phyloP scores from a whole-genome alignment of 2,329 filamentous ascomycete species.

The Penicillium sp. region DNA sequence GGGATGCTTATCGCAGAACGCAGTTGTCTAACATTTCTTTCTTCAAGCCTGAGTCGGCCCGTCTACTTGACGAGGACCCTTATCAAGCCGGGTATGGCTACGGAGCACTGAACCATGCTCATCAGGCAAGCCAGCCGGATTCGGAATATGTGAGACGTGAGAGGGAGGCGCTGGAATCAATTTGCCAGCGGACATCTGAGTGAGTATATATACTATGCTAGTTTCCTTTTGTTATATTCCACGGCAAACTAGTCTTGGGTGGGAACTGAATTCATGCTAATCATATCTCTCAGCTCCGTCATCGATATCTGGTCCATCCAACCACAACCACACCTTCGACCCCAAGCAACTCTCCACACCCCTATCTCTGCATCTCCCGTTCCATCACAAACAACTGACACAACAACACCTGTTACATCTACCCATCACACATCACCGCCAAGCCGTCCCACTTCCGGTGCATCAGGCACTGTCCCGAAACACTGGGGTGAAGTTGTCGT shows the following conservation, averaged over 20 bases:
- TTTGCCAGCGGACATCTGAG: conserved; percentile 51
- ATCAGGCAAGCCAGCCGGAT: conserved; percentile 42
- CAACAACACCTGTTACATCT: conserved; percentile 17
- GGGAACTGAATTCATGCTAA: not conserved
- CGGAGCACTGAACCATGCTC: conserved; percentile 40
- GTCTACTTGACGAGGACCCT: conserved; percentile 47
- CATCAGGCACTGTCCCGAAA: conserved; percentile 35
- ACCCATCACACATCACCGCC: conserved; percentile 15
- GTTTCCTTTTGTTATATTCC: not conserved
- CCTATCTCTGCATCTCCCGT: conserved; percentile 29
- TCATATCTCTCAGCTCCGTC: conserved; percentile 37
- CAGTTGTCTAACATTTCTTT: conserved; percentile 15
- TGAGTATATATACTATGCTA: conserved; percentile 24
- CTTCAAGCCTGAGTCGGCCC: conserved; percentile 42
- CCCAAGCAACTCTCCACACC: conserved; percentile 38
- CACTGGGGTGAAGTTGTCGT: conserved; percentile 49
- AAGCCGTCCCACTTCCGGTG: conserved; percentile 16
- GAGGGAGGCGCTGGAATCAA: conserved; percentile 47
- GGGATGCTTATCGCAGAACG: not conserved
- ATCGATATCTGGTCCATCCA: conserved; percentile 49
- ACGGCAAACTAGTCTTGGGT: not conserved
- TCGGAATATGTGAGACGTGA: conserved; percentile 46
- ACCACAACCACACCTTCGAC: conserved; percentile 43
- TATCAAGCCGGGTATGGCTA: conserved; percentile 48
- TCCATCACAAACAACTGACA: conserved; percentile 13